phyloP scores from a whole-genome alignment of 2,329 filamentous ascomycete species.

The Cytospora paraplurivora region DNA sequence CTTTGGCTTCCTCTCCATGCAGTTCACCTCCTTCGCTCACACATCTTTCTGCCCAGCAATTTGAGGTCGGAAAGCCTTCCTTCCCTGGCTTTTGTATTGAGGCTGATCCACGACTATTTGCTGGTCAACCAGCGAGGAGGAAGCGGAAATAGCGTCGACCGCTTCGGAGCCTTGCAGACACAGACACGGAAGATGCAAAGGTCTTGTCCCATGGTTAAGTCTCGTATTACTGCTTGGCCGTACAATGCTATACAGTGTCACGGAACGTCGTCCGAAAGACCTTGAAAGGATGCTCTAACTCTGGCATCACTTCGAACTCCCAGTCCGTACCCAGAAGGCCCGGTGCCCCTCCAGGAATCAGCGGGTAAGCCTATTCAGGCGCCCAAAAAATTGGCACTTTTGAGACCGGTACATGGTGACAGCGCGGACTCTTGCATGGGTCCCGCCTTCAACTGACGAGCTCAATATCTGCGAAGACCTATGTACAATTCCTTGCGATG shows the following conservation, averaged over 20 bases:
- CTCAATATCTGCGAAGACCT: not conserved
- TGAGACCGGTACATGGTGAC: slow-evolving; percentile 30
- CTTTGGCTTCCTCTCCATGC: not conserved
- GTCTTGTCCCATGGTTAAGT: slow-evolving; percentile 8
- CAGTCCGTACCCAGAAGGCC: slow-evolving; percentile 10
- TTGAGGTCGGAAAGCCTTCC: not conserved
- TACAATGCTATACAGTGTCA: not conserved
- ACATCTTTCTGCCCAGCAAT: not conserved
- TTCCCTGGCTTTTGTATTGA: not conserved
- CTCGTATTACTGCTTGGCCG: not conserved
- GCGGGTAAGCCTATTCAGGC: slow-evolving; percentile 29
- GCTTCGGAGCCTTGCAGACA: slow-evolving; percentile 26
- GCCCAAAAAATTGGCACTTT: slow-evolving; percentile 31
- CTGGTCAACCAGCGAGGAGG: slow-evolving; percentile 20
- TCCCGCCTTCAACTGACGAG: slow-evolving; percentile 24
- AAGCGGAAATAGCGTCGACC: slow-evolving; percentile 12
- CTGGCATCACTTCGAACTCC: not conserved
- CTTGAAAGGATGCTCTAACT: not conserved
- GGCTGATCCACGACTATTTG: not conserved
- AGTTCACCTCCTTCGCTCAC: not conserved
- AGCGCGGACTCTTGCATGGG: slow-evolving; percentile 27
- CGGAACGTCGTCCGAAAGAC: not conserved
- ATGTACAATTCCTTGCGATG: not conserved
- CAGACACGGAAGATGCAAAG: slow-evolving; percentile 26
- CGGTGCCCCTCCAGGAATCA: not conserved